Conservation (phyloP, 305 asterid species). For the Withania somnifera region DNA sequence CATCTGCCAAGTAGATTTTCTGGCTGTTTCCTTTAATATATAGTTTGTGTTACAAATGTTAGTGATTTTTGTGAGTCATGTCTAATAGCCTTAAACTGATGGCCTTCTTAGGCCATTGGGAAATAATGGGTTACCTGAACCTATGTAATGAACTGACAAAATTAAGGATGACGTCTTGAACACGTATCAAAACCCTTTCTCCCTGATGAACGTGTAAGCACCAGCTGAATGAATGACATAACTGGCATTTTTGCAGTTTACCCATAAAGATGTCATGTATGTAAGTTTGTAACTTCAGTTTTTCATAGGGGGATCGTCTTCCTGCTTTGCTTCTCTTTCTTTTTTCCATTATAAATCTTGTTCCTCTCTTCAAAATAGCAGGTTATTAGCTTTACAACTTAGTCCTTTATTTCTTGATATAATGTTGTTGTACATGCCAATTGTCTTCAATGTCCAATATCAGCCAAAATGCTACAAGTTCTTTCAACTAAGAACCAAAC, state of each 20-base stretch:
- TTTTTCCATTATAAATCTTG: not conserved
- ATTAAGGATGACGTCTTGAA: not conserved
- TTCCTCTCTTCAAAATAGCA: not conserved
- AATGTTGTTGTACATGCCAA: not conserved
- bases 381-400: not conserved
- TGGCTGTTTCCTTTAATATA: not conserved
- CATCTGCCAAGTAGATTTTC: not conserved
- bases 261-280: not conserved
- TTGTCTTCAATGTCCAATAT: not conserved
- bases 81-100: not conserved
- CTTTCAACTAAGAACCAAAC: not conserved
- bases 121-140: not conserved
- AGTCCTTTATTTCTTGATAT: not conserved
- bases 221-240: not conserved
- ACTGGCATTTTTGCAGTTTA: not conserved
- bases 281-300: not conserved
- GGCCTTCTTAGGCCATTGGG: not conserved
- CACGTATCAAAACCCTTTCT: not conserved
- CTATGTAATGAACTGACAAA: not conserved
- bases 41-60: not conserved
- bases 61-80: not conserved
- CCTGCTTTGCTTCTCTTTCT: not conserved
- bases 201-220: not conserved
- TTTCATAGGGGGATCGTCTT: not conserved
- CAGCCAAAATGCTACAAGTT: not conserved